Evolutionary conservation across 768 basidiomycete genomes (phyloP), one percentile per base, ranked within the genome.

Genomic region (Mycena rosella): DNA sequence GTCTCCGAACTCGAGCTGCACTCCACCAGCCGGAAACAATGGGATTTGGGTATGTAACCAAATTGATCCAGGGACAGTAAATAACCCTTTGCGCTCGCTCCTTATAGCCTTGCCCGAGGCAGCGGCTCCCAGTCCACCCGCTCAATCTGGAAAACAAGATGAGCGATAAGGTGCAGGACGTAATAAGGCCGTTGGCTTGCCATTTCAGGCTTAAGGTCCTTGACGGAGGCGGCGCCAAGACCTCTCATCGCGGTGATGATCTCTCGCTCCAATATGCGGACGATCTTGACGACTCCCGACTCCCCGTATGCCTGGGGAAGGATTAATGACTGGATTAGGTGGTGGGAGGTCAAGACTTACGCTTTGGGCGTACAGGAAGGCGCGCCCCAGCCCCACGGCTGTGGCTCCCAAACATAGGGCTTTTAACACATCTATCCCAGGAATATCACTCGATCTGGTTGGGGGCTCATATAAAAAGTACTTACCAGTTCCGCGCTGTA

Each of bases 331-430:
- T 26, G 22, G 18, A 11, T 38, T 30, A 51, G n/a, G 58, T 32
- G 7, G 47, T 5, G 8, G 14, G 26, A 27, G 38, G 13, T 15
- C 7, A 27, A 20, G 22, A 75, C 86, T 74, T 78, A 93, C 93
- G 73, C 92, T 92, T 79, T 94, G 91, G 2, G 92, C 95, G 74
- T 93, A 97, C 14, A 98, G 83, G 83, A 96, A 94, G 17, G 92
- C 85, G 17, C 96, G 84, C 2, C 96, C 96, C 34, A 98, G 80
- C 5, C 96, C 96, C 20, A 96, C 94, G 10, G 91, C 94, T 68
- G 80, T 90, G 4, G 96, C 96, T 13, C 96, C 96, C 10, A 98
- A 83, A 75, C 95, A 96, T 13, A 97, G 80, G 0, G 96, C 96
- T 78, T 97, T 98, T 53, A 98, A 80, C 18, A 96, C 90, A 79